These are phyloP conservation scores for Krasilnikovozyma curviuscula DNA, from an alignment of 768 basidiomycete genomes.

Conservation along the genomic window DNA sequence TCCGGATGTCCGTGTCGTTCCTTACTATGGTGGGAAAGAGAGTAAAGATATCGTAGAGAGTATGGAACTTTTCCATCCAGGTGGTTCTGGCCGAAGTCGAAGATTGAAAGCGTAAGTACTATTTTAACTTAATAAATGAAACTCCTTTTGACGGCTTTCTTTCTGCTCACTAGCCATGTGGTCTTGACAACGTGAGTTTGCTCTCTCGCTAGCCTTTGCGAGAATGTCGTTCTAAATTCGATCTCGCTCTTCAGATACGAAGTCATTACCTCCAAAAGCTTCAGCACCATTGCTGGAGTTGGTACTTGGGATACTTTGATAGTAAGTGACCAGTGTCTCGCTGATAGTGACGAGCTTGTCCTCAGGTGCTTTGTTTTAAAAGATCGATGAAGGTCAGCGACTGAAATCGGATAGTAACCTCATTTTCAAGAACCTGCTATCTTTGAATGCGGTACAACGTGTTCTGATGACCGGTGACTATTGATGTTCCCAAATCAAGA, in stretches of 20 bases:
- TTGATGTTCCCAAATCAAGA: neutral
- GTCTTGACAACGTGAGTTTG: slow-evolving; percentile 79
- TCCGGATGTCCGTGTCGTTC: slow-evolving; percentile 58
- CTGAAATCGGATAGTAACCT: slow-evolving; percentile 42
- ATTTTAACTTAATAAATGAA: neutral
- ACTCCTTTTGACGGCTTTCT: neutral
- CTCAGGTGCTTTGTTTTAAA: neutral
- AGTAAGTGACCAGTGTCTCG: slow-evolving; percentile 28
- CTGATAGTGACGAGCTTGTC: neutral
- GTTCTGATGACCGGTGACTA: slow-evolving; percentile 71
- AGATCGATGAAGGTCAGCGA: slow-evolving; percentile 10
- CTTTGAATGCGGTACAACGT: slow-evolving; percentile 56
- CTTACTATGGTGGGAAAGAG: slow-evolving; percentile 59
- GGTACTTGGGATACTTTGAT: slow-evolving; percentile 84
- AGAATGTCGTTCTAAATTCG: too few relatives aligned
- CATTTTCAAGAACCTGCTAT: slow-evolving; percentile 63
- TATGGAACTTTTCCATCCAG: slow-evolving; percentile 57
- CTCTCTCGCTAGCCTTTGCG: too few relatives aligned
- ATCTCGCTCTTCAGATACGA: too few relatives aligned
- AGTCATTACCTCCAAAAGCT: slow-evolving; percentile 36
- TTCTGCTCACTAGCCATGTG: slow-evolving; percentile 39
- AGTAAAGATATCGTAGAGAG: slow-evolving; percentile 59
- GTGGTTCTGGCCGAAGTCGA: slow-evolving; percentile 25
- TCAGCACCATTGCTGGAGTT: slow-evolving; percentile 27
- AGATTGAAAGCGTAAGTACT: slow-evolving; percentile 31